Evolutionary conservation across 2,329 filamentous ascomycete species (phyloP).

Genomic region (Colletotrichum agaves): DNA sequence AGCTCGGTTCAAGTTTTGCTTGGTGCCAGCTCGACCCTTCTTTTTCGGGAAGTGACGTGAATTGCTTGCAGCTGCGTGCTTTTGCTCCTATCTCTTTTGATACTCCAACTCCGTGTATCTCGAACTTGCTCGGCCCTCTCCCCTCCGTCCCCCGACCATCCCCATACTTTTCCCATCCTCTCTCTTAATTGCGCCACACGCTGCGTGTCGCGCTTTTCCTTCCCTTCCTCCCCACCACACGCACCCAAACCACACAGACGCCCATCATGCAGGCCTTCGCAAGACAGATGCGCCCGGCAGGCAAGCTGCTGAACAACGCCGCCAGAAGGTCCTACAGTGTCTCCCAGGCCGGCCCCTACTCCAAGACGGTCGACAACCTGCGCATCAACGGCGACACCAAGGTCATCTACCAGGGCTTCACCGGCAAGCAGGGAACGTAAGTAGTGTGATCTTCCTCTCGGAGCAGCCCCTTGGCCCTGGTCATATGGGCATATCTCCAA

Average conservation of each 20-base stretch:
- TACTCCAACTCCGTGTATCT: conserved; percentile 16
- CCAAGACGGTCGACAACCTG: conserved; percentile 83
- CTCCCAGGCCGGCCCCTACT: conserved; percentile 75
- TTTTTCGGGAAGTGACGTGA: conserved; percentile 39
- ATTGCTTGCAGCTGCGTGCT: conserved; percentile 31
- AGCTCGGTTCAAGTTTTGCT: conserved; percentile 39
- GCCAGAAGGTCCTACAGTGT: conserved; percentile 77
- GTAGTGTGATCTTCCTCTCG: conserved; percentile 49
- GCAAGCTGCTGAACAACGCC: conserved; percentile 73
- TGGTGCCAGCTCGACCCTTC: conserved; percentile 34
- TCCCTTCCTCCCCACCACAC: conserved; percentile 24
- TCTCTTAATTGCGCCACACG: conserved; percentile 20
- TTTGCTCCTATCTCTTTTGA: conserved; percentile 11
- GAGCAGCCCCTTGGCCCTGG: conserved; percentile 11
- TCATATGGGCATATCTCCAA: conserved; percentile 5
- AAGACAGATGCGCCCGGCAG: conserved; percentile 74
- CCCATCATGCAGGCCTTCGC: conserved; percentile 85
- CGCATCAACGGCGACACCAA: conserved; percentile 94
- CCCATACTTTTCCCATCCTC: not conserved
- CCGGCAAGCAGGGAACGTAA: conserved; percentile 94
- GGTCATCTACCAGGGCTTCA: conserved; percentile 97
- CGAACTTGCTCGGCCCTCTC: conserved; percentile 3
- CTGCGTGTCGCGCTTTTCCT: conserved; percentile 28
- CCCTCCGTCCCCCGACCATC: conserved; percentile 6
- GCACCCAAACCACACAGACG: conserved; percentile 29